Evolutionary conservation across 2,329 filamentous ascomycete species (phyloP).

Genomic region (Fusarium multiceps): DNA sequence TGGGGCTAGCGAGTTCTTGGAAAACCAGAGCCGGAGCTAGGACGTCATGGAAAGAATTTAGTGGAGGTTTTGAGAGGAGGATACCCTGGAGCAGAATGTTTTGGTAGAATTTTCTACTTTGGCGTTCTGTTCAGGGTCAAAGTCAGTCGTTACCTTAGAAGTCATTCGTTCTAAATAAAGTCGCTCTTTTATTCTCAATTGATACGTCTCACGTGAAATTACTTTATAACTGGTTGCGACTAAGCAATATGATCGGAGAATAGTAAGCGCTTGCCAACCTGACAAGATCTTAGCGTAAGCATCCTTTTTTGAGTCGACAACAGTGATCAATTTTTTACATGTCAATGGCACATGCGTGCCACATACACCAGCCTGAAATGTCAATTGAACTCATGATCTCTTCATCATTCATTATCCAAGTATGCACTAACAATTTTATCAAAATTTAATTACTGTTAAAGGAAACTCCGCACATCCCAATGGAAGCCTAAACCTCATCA

Average conservation of each 20-base stretch:
- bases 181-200: neutral
- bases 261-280: too few relatives aligned
- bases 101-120: neutral
- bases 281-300: too few relatives aligned
- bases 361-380: neutral
- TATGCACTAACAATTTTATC: neutral
- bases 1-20: neutral
- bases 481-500: neutral
- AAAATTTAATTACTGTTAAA: neutral
- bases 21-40: neutral
- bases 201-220: too few relatives aligned
- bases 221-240: too few relatives aligned
- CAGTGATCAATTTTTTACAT: too few relatives aligned
- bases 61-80: neutral
- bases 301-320: too few relatives aligned
- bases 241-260: too few relatives aligned
- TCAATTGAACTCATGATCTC: neutral
- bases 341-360: too few relatives aligned
- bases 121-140: neutral
- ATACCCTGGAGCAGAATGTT: neutral
- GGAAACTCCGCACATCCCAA: neutral
- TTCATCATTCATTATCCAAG: too few relatives aligned
- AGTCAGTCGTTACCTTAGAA: neutral
- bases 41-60: neutral
- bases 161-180: too few relatives aligned